phyloP scores from a whole-genome alignment of 441 rosid genomes.

The Daphne laureola region DNA sequence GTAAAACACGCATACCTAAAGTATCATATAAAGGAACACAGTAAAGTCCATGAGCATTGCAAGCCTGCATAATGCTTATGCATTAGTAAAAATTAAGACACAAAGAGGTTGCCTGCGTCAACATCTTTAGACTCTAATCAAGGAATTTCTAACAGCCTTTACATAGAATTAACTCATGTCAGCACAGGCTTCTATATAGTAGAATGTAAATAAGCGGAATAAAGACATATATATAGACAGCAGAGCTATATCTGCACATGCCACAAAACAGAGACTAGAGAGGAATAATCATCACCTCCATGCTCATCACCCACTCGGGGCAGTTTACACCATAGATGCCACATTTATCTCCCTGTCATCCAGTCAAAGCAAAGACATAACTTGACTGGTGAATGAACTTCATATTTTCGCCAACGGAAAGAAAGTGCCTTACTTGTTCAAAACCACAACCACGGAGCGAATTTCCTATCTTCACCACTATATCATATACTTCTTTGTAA shows the following conservation, averaged over 20 bases:
- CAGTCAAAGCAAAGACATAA: constrained; percentile 1
- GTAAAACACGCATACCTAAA: constrained; percentile 43
- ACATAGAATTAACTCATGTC: too few species aligned
- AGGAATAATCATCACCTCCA: constrained; percentile 56
- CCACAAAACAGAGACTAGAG: too few species aligned
- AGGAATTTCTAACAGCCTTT: too few species aligned
- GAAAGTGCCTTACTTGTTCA: constrained; percentile 42
- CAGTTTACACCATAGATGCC: constrained; percentile 89
- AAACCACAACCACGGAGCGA: constrained; percentile 73
- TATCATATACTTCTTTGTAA: constrained; percentile 68
- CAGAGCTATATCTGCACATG: too few species aligned
- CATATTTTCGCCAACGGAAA: background rate
- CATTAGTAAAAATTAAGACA: constrained; percentile 4
- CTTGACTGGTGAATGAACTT: constrained; percentile 2
- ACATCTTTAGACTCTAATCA: too few species aligned
- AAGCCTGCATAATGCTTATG: constrained; percentile 58
- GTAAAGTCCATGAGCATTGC: constrained; percentile 89
- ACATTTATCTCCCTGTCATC: constrained; percentile 66
- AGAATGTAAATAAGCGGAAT: too few species aligned
- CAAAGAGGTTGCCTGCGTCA: too few species aligned
- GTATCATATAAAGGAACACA: constrained; percentile 97
- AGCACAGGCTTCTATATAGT: too few species aligned
- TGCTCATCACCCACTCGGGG: constrained; percentile 90
- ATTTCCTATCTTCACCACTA: constrained; percentile 71
- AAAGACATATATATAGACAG: too few species aligned